Evolutionary conservation across 164 flowering plant species (phyloP).

Genomic region (Berberis vulgaris): DNA sequence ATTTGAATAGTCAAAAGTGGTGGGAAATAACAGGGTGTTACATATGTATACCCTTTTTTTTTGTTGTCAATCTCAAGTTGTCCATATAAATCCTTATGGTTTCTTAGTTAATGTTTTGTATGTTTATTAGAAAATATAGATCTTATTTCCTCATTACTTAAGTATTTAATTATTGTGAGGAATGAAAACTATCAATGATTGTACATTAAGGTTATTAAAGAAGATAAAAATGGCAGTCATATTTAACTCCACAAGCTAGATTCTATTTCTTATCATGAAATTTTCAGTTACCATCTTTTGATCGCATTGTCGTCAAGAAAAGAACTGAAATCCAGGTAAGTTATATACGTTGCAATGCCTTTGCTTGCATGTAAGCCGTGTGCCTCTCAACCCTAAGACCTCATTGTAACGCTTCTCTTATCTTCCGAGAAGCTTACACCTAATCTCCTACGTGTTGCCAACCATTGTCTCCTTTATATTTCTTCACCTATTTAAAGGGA

Average conservation of each 20-base stretch:
- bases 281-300: neutral
- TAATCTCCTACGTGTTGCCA: conserved; percentile 12
- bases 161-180: neutral
- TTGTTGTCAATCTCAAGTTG: too few species aligned
- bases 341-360: conserved; percentile 23
- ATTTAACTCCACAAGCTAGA: neutral
- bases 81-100: too few species aligned
- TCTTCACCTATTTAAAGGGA: conserved; percentile 16
- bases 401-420: conserved; percentile 15
- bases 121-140: too few species aligned
- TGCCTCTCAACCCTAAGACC: conserved; percentile 19
- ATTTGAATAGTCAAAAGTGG: too few species aligned
- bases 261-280: neutral
- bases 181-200: neutral
- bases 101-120: too few species aligned
- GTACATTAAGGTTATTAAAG: neutral
- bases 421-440: conserved; percentile 22
- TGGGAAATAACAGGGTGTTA: too few species aligned
- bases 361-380: conserved; percentile 35
- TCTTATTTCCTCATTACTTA: too few species aligned
- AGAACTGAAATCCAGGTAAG: conserved; percentile 23
- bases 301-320: conserved; percentile 20
- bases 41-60: too few species aligned
- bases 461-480: conserved; percentile 3
- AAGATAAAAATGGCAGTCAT: neutral